Conservation (phyloP, 73 alveolate genomes). For the Paraurostyla sp. region DNA sequence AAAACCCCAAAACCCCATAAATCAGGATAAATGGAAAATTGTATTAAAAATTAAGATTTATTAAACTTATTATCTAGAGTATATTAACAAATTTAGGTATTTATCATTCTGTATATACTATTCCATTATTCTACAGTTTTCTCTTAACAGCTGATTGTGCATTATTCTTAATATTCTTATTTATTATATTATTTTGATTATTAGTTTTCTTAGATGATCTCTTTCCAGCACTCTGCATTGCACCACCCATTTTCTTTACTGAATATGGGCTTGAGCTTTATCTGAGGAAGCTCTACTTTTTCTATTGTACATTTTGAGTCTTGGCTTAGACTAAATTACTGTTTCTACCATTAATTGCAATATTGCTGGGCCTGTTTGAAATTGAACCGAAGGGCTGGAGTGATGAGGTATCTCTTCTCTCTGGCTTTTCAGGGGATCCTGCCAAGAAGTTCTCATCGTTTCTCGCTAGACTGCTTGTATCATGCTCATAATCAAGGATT, state of each 20-base stretch:
- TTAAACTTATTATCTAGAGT: no score
- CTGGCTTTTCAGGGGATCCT: constrained; percentile 33
- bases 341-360: background rate
- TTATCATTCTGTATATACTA: constrained; percentile 2
- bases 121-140: background rate
- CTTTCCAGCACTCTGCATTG: background rate
- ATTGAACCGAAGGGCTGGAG: constrained; percentile 10
- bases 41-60: no score
- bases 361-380: constrained; percentile 31
- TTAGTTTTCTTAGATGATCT: background rate
- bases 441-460: background rate
- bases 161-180: background rate
- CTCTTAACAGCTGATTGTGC: background rate
- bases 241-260: no score
- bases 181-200: background rate
- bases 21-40: no score
- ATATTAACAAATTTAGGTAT: no score
- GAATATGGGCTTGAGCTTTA: constrained; percentile 2
- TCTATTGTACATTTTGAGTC: background rate
- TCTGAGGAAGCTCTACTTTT: background rate
- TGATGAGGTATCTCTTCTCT: background rate
- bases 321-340: background rate
- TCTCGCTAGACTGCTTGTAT: background rate
- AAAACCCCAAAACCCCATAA: no score
- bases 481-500: background rate